Percentiles rank a stretch among this genome's conserved stretches.
These are phyloP conservation scores for Cupressus sempervirens DNA, from an alignment of 75 land plant species.

Conservation along the genomic window DNA sequence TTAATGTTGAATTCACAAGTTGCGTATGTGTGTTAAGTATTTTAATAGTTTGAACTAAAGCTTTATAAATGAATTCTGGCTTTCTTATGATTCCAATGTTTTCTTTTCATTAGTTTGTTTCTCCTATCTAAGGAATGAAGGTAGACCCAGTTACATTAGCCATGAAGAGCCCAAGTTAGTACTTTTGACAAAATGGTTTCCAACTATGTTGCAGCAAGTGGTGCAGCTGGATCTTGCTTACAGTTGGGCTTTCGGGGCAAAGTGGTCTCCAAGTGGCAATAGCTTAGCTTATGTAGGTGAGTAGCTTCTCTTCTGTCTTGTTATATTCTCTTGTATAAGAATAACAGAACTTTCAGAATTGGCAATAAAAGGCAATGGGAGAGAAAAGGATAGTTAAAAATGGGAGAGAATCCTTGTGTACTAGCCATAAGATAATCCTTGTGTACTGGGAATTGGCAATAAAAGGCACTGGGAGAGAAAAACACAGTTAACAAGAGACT, in stretches of 20 bases:
- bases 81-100: background rate
- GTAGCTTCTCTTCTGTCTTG: constrained; percentile 10
- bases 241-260: constrained; percentile 95
- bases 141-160: background rate
- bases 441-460: no score
- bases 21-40: background rate
- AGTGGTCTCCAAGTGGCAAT: constrained; percentile 97
- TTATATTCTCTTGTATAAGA: background rate
- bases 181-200: constrained; percentile 7
- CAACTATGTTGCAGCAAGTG: constrained; percentile 62
- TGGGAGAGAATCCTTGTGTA: no score
- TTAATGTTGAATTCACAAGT: background rate
- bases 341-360: background rate
- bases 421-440: no score
- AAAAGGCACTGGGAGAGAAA: no score
- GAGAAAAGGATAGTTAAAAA: no score
- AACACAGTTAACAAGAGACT: no score
- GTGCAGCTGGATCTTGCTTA: constrained; percentile 88
- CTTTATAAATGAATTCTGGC: background rate
- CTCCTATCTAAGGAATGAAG: background rate
- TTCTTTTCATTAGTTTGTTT: constrained; percentile 4
- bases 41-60: background rate
- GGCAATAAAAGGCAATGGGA: no score
- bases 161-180: background rate
- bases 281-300: constrained; percentile 94